These are phyloP conservation scores for Globisporangium spiculum DNA, from an alignment of 352 stramenopile genomes.

Conservation along the genomic window DNA sequence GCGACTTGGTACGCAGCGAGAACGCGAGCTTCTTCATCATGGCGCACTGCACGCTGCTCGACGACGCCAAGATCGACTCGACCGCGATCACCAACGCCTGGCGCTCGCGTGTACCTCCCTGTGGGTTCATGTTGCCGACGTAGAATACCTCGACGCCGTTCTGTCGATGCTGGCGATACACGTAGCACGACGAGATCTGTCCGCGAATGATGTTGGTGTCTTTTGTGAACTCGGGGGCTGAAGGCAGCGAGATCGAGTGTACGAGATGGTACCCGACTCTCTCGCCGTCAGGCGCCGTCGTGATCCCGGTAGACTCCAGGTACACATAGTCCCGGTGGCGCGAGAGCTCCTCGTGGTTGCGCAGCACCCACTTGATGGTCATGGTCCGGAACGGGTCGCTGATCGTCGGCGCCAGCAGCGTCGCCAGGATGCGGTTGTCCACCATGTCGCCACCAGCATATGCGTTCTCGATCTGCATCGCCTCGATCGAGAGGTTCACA, in stretches of 20 bases:
- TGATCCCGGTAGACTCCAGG: slow-evolving; percentile 62
- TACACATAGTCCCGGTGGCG: slow-evolving; percentile 74
- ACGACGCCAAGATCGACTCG: slow-evolving; percentile 36
- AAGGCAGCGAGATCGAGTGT: slow-evolving; percentile 47
- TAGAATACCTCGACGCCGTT: slow-evolving; percentile 44
- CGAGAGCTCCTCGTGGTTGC: slow-evolving; percentile 55
- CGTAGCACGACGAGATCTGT: slow-evolving; percentile 23
- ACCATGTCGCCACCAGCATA: slow-evolving; percentile 19
- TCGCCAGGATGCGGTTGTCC: slow-evolving; percentile 33
- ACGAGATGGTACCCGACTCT: slow-evolving; percentile 55
- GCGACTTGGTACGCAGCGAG: slow-evolving; percentile 17
- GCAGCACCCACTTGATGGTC: slow-evolving; percentile 74
- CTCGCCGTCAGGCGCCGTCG: slow-evolving; percentile 49
- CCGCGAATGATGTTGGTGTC: slow-evolving; percentile 67
- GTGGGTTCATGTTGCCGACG: slow-evolving; percentile 43
- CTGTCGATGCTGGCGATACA: slow-evolving; percentile 15
- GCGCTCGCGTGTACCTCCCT: slow-evolving; percentile 43
- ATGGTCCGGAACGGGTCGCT: slow-evolving; percentile 56
- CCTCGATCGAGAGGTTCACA: slow-evolving; percentile 20
- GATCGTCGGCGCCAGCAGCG: slow-evolving; percentile 36
- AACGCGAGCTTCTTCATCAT: slow-evolving; percentile 74
- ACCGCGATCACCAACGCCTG: slow-evolving; percentile 40
- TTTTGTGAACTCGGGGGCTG: slow-evolving; percentile 43
- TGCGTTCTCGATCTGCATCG: slow-evolving; percentile 26
- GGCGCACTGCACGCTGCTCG: slow-evolving; percentile 46